Evolutionary conservation across 2,329 filamentous ascomycete genomes (phyloP).

Genomic region (Elsinoe batatas): DNA sequence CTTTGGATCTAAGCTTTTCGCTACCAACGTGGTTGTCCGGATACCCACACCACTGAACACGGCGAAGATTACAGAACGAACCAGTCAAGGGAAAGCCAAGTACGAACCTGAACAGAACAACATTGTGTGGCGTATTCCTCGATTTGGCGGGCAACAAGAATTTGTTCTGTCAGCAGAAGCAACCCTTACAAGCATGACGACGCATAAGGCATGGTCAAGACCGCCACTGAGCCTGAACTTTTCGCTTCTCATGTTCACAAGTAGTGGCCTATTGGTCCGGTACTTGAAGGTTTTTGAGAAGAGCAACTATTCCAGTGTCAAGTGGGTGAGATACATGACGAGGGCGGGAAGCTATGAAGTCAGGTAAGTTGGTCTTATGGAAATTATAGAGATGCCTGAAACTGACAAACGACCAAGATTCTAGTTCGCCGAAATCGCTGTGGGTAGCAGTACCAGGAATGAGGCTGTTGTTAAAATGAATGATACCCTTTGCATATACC

Average conservation of each 20-base stretch:
- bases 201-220: slow-evolving; percentile 92
- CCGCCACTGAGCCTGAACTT: slow-evolving; percentile 89
- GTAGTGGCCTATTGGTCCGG: slow-evolving; percentile 78
- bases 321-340: slow-evolving; percentile 99
- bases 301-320: slow-evolving; percentile 96
- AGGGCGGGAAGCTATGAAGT: slow-evolving; percentile 97
- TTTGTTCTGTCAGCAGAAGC: slow-evolving; percentile 92
- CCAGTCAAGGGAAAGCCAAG: slow-evolving; percentile 92
- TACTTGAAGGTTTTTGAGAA: slow-evolving; percentile 99
- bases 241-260: slow-evolving; percentile 95
- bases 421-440: neutral
- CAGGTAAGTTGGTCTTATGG: slow-evolving; percentile 46
- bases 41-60: slow-evolving; percentile 97
- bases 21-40: slow-evolving; percentile 87
- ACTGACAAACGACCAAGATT: slow-evolving; percentile 1
- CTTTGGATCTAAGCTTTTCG: slow-evolving; percentile 91
- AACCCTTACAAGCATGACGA: slow-evolving; percentile 90
- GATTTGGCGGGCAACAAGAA: slow-evolving; percentile 97
- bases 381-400: neutral
- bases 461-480: neutral
- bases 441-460: too few species aligned
- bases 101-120: slow-evolving; percentile 98
- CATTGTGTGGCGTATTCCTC: slow-evolving; percentile 96
- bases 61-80: slow-evolving; percentile 82
- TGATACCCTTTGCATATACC: neutral